Evolutionary conservation across 2,329 filamentous ascomycete genomes (phyloP), one percentile per base, ranked within the genome.

Genomic region (Penicillium decumbens): DNA sequence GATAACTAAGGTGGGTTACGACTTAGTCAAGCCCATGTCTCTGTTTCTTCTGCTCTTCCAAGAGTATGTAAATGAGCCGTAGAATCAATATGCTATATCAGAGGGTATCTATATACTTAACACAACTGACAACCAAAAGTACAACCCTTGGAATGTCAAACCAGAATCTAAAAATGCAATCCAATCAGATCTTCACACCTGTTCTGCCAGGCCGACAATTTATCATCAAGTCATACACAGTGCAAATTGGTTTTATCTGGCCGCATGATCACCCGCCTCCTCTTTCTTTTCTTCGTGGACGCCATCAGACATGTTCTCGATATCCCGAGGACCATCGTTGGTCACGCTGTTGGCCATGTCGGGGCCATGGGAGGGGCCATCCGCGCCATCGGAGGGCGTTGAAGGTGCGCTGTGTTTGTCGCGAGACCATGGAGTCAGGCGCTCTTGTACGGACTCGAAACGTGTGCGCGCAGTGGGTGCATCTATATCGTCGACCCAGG

Each of bases 381-480:
- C 28, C 20, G 37, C 15, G 15, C 42, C 52, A 1, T 53, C 58
- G 7, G 60, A 62, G 10, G 62, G 53, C 2, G 56, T 62, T 1
- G 65, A 60, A 0, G 59, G 53, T 1, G 51, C 35, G 20, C 56
- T 58, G n/a, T 59, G 49, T 40, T 67, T 67, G 12, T 60, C 60
- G 5, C 62, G 64, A 13, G 39, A 41, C 64, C 65, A 67, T 8
- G 66, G 62, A 7, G 64, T 61, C 1, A 66, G 25, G 24, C 57
- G 60, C 23, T 58, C 65, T 41, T 69, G 65, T 4, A 71, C 61
- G 0, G 70, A 70, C 39, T 65, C 64, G 25, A 73, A 65, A 20
- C 70, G 65, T 10, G 70, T 73, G 15, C 62, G 64, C 4, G 67
- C 66, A 9, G 61, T 65, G 3, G 68, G 66, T 4, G 64, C 69